These are phyloP conservation scores for Ogataea siamensis DNA, from an alignment of 805 yeast genomes.

Conservation along the genomic window DNA sequence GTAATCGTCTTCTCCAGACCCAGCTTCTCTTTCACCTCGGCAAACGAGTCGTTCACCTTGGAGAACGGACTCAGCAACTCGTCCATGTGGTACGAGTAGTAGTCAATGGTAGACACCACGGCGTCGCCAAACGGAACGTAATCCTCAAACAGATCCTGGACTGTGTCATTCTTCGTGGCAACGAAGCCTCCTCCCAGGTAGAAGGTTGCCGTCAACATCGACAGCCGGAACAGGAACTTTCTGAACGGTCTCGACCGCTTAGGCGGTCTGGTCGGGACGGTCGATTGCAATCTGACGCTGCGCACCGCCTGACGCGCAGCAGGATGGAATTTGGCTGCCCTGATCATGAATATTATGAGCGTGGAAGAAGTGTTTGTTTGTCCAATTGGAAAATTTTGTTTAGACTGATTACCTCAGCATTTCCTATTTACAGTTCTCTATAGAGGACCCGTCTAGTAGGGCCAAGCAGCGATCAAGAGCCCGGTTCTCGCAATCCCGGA, in stretches of 20 bases:
- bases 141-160: conserved; percentile 61
- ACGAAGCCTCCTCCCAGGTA: conserved; percentile 62
- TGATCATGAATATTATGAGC: conserved; percentile 4
- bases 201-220: conserved; percentile 29
- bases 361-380: conserved; percentile 6
- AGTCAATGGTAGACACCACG: conserved; percentile 50
- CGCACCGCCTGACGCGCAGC: conserved; percentile 14
- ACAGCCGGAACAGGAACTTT: conserved; percentile 28
- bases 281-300: conserved; percentile 26
- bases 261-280: conserved; percentile 21
- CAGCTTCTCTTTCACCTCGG: conserved; percentile 38
- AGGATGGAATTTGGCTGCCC: conserved; percentile 9
- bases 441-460: too few relatives aligned
- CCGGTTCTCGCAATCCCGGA: conserved; percentile 2
- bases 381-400: conserved; percentile 19
- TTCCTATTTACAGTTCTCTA: conserved; percentile 1
- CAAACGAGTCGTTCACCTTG: conserved; percentile 28
- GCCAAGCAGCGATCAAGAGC: conserved; percentile 5
- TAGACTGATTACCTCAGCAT: conserved; percentile 6
- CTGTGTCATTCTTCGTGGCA: conserved; percentile 53
- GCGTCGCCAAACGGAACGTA: conserved; percentile 64
- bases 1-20: conserved; percentile 39
- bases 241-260: conserved; percentile 24
- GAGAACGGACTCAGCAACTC: conserved; percentile 21
- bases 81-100: conserved; percentile 26